Conservation (phyloP, 169 alveolate species). For the Plasmodium vivax region DNA sequence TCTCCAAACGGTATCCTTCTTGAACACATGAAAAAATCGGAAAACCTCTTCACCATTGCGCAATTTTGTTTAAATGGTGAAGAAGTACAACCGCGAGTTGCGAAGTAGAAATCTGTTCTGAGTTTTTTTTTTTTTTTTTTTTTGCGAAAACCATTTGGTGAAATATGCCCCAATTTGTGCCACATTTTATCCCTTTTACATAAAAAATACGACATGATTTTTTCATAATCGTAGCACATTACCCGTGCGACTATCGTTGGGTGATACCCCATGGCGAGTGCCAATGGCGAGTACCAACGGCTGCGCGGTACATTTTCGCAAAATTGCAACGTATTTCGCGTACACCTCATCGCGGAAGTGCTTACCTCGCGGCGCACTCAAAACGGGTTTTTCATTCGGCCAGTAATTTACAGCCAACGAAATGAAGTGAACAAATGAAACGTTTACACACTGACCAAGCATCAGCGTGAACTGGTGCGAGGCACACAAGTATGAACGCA, state of each 20-base stretch:
- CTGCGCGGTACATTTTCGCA: neutral
- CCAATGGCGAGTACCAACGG: neutral
- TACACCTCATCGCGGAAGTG: neutral
- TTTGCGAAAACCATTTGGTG: neutral
- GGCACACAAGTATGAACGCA: neutral
- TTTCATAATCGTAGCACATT: neutral
- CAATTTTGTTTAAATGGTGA: neutral
- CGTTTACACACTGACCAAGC: neutral
- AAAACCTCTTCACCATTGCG: neutral
- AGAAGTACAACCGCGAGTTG: neutral
- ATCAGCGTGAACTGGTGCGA: neutral
- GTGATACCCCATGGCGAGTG: neutral
- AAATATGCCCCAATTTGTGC: neutral
- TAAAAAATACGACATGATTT: neutral
- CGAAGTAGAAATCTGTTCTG: neutral
- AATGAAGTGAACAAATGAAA: neutral
- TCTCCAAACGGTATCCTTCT: neutral
- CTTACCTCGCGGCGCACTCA: neutral
- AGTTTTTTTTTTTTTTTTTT: neutral
- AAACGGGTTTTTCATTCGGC: neutral
- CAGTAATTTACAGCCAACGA: neutral
- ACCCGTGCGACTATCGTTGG: neutral
- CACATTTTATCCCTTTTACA: neutral
- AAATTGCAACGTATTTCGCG: neutral
- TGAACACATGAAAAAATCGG: neutral